phyloP scores from a whole-genome alignment of 2,329 filamentous ascomycete species.

The Fusarium compactum region DNA sequence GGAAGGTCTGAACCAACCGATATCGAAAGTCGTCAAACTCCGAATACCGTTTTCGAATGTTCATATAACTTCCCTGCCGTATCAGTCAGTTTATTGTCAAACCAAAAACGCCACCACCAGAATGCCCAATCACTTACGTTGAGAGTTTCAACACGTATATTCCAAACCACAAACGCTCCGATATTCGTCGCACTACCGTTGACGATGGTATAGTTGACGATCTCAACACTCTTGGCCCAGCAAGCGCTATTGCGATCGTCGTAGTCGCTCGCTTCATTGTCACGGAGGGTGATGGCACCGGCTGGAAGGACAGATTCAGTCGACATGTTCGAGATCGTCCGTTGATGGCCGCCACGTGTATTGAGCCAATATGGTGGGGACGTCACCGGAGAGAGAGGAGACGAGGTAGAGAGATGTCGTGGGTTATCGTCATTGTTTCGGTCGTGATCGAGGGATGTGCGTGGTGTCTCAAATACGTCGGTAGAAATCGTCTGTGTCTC shows the following conservation, averaged over 20 bases:
- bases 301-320: slow-evolving; percentile 61
- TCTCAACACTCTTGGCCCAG: slow-evolving; percentile 73
- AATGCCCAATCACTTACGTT: slow-evolving; percentile 63
- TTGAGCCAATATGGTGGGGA: slow-evolving; percentile 62
- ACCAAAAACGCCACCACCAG: slow-evolving; percentile 11
- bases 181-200: slow-evolving; percentile 68
- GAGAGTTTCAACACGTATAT: slow-evolving; percentile 87
- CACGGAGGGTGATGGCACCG: slow-evolving; percentile 70
- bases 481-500: slow-evolving; percentile 36
- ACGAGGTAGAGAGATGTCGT: slow-evolving; percentile 39
- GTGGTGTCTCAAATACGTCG: slow-evolving; percentile 47
- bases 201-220: slow-evolving; percentile 68
- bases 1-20: slow-evolving; percentile 82
- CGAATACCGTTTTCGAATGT: slow-evolving; percentile 82
- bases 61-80: slow-evolving; percentile 68
- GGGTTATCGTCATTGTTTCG: slow-evolving; percentile 26
- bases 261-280: slow-evolving; percentile 68
- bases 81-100: slow-evolving; percentile 10
- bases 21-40: slow-evolving; percentile 89
- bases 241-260: slow-evolving; percentile 68
- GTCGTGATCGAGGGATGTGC: slow-evolving; percentile 43
- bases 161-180: slow-evolving; percentile 97
- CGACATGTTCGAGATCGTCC: slow-evolving; percentile 60
- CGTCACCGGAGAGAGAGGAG: slow-evolving; percentile 47
- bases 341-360: slow-evolving; percentile 50